Percentiles rank a stretch among this genome's conserved stretches.
Conservation (phyloP, 1,284 basidiomycete species). For the Porodaedalea pini region DNA sequence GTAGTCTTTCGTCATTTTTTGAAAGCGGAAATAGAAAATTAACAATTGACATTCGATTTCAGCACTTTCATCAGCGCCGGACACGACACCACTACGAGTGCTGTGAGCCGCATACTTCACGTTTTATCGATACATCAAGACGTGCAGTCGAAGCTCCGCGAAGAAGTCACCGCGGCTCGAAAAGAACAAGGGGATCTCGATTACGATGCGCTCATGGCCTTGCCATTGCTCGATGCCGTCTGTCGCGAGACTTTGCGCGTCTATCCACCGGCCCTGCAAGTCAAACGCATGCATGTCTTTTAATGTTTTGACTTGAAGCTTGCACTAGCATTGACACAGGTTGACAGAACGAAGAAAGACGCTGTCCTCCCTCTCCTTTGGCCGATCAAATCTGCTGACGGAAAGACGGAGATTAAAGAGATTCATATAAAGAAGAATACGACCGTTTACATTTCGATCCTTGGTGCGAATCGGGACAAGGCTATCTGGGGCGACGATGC, state of each 20-base stretch:
- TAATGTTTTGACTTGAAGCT: neutral
- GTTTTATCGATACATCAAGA: constrained; percentile 26
- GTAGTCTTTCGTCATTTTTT: constrained; percentile 23
- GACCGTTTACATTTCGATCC: constrained; percentile 22
- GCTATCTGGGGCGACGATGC: constrained; percentile 24
- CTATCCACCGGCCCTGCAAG: neutral
- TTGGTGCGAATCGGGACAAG: constrained; percentile 22
- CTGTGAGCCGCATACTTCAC: constrained; percentile 28
- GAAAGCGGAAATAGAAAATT: neutral
- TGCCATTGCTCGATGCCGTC: constrained; percentile 34
- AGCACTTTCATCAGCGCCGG: constrained; percentile 31
- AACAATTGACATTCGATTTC: constrained; percentile 10
- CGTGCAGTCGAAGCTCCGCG: constrained; percentile 27
- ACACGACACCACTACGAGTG: constrained; percentile 30
- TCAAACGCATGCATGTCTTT: constrained; percentile 15
- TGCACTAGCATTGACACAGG: neutral
- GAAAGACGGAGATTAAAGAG: constrained; percentile 13
- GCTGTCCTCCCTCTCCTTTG: constrained; percentile 22
- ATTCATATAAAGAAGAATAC: constrained; percentile 23
- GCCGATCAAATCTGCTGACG: constrained; percentile 19
- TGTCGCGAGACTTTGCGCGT: constrained; percentile 33
- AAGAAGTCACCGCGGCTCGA: constrained; percentile 27
- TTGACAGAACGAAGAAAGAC: constrained; percentile 16
- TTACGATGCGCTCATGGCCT: constrained; percentile 29
- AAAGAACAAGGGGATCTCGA: constrained; percentile 25